Evolutionary conservation across 75 land plant species (phyloP).

Genomic region (Larix kaempferi): DNA sequence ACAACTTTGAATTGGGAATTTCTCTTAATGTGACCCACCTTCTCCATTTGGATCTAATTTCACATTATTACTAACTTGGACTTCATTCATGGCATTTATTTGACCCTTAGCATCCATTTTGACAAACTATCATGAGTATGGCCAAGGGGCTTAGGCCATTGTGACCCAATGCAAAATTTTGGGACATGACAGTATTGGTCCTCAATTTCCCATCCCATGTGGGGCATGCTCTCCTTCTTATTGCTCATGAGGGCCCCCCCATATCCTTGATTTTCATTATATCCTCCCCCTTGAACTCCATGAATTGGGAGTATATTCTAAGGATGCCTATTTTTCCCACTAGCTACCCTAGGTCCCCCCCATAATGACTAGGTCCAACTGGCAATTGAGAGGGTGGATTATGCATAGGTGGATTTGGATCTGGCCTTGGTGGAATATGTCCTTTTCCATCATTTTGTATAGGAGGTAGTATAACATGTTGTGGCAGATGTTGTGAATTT

Average conservation of each 20-base stretch:
- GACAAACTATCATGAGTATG: too few relatives aligned
- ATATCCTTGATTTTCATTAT: constrained; percentile 17
- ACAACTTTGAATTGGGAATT: too few relatives aligned
- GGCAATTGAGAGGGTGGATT: constrained; percentile 31
- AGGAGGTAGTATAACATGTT: constrained; percentile 74
- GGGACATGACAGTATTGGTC: too few relatives aligned
- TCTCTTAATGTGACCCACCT: too few relatives aligned
- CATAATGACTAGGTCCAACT: constrained; percentile 51
- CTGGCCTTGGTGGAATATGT: constrained; percentile 52
- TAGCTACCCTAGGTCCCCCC: constrained; percentile 58
- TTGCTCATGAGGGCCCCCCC: constrained; percentile 44
- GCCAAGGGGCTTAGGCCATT: too few relatives aligned
- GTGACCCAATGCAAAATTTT: too few relatives aligned
- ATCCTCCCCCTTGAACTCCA: constrained; percentile 51
- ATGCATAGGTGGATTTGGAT: constrained; percentile 60
- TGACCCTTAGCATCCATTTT: too few relatives aligned
- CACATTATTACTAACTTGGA: too few relatives aligned
- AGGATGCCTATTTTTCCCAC: constrained; percentile 64
- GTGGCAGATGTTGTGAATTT: constrained; percentile 56
- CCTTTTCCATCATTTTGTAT: constrained; percentile 55
- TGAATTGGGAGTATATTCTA: constrained; percentile 61
- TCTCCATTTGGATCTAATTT: too few relatives aligned
- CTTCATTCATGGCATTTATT: too few relatives aligned
- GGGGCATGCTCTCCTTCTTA: constrained; percentile 49
- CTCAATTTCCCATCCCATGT: constrained; percentile 27